Evolutionary conservation across 2,329 filamentous ascomycete species (phyloP), one percentile per base, ranked within the genome.

Genomic region (Rhinocladiella mackenziei): DNA sequence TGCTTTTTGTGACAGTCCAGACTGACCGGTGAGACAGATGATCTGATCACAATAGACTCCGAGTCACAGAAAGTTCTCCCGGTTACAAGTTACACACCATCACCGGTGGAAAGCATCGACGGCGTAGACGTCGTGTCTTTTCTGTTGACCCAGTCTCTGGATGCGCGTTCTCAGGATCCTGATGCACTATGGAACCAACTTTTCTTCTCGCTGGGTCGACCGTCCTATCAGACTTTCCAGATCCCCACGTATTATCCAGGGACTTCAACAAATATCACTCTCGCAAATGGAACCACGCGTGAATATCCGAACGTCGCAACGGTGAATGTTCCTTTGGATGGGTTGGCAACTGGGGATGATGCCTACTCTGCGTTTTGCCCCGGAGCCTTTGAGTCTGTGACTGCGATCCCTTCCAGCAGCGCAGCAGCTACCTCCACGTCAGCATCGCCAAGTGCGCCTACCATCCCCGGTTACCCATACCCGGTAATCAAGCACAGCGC

Each of bases 401-500:
- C 36, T 4, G 32, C 32, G 3, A 25, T 17, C n/a, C 14, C 29
- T 18, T 45, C 39, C 22, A 43, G 34, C 32, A 38, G 26, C 9
- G 22, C 30, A 6, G 31, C 41, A 22, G 14, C 26, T 10, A 39
- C 35, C 22, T 17, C 35, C 13, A 48, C 36, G 8, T 20, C 25
- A 18, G 33, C 40, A 17, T 18, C 34, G 3, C 39, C 49, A 14
- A 40, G 29, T 18, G 43, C 42, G 17, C 45, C 50, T 7, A 49
- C 29, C 13, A 39, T 49, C 13, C n/a, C 45, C 11, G 58, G 59
- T 3, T 71, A 67, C 39, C 69, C 69, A 0, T 57, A 65, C 13
- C 60, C 69, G 2, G 58, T 65, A 19, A 44, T 67, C 3, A 56
- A 64, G 15, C 57, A 66, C 18, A 46, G 56, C 1, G 60, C 59